A percentile compares a stretch with the other conserved stretches of the same genome.
phyloP scores from a whole-genome alignment of 2,329 filamentous ascomycete genomes.

The Cladosporium sp. region DNA sequence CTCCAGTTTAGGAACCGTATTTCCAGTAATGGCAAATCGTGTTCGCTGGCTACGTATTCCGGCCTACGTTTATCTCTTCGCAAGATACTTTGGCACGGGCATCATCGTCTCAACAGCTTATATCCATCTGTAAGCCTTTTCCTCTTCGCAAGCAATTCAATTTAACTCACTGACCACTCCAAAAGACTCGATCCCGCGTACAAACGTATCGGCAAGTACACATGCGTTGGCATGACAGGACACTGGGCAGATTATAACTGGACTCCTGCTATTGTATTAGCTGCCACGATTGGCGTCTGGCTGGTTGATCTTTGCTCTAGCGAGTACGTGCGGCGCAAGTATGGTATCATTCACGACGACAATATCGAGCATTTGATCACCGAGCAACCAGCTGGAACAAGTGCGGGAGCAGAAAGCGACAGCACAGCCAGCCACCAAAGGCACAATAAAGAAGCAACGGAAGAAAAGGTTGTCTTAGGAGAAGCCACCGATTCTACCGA shows the following conservation, averaged over 20 bases:
- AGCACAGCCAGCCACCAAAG: conserved; percentile 34
- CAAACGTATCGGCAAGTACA: conserved; percentile 27
- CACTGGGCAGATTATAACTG: conserved; percentile 49
- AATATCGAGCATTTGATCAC: conserved; percentile 10
- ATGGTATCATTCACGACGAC: conserved; percentile 33
- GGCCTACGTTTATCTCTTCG: conserved; percentile 42
- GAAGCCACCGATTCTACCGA: conserved; percentile 12
- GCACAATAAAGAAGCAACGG: neutral
- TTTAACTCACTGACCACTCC: neutral
- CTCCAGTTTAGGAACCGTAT: conserved; percentile 39
- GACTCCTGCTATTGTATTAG: conserved; percentile 48
- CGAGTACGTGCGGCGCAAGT: conserved; percentile 47
- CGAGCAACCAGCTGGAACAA: conserved; percentile 16
- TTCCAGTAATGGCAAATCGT: conserved; percentile 41
- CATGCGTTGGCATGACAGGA: conserved; percentile 51
- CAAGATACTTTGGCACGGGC: conserved; percentile 43
- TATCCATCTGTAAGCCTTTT: conserved; percentile 32
- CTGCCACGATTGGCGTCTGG: conserved; percentile 47
- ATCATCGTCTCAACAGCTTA: conserved; percentile 45
- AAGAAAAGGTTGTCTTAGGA: neutral
- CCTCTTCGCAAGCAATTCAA: neutral
- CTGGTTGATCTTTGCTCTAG: conserved; percentile 47
- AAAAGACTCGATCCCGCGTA: conserved; percentile 34
- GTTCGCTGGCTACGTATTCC: conserved; percentile 36
- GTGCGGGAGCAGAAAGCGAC: conserved; percentile 22